Percentiles rank a stretch among this genome's conserved stretches.
Conservation (phyloP, 345 rosid genomes). For the Arabidopsis thaliana region DNA sequence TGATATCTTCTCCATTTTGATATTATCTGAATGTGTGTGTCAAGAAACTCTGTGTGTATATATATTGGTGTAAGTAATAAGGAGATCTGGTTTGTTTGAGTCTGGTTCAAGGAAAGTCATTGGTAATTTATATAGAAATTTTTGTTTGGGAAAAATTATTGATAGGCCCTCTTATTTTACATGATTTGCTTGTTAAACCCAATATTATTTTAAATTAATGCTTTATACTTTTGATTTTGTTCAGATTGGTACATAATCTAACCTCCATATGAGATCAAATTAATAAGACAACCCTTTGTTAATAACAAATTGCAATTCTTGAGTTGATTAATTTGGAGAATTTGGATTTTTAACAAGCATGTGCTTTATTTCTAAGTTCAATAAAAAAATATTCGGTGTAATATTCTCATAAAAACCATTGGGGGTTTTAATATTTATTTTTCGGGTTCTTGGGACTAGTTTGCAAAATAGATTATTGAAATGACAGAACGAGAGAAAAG, state of each 20-base stretch:
- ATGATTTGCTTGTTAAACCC: slow-evolving; percentile 6
- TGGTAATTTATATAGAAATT: slow-evolving; percentile 35
- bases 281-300: too few species aligned
- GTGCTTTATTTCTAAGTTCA: too few species aligned
- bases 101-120: slow-evolving; percentile 20
- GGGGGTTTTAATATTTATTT: too few species aligned
- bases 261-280: not conserved
- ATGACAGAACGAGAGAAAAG: slow-evolving; percentile 32
- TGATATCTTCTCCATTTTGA: slow-evolving; percentile 58
- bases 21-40: not conserved
- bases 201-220: not conserved
- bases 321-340: too few species aligned
- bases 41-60: too few species aligned
- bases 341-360: too few species aligned
- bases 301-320: too few species aligned
- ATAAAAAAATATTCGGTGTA: too few species aligned
- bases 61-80: not conserved
- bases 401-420: too few species aligned
- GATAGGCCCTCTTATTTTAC: slow-evolving; percentile 17
- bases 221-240: slow-evolving; percentile 7
- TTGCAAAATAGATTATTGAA: slow-evolving; percentile 12
- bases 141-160: not conserved
- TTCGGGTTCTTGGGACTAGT: not conserved
- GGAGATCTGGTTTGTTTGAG: slow-evolving; percentile 39
- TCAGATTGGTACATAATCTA: not conserved